A percentile compares a stretch with the other conserved stretches of the same genome.
phyloP scores from a whole-genome alignment of 140 eudicot species.

The Senecio squalidus region DNA sequence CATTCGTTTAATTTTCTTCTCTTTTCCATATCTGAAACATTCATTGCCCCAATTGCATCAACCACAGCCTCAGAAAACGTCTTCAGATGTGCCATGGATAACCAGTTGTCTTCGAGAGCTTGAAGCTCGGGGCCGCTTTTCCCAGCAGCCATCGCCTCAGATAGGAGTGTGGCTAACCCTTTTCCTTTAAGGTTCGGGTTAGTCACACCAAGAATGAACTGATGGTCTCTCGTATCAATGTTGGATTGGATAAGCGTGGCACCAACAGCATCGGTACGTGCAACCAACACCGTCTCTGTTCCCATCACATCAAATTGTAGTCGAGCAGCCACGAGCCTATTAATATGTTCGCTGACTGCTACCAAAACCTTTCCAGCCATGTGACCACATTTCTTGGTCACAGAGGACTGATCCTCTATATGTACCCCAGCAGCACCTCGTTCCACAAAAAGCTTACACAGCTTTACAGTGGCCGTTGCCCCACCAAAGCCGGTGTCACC shows the following conservation, averaged over 20 bases:
- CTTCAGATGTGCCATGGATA: constrained; percentile 55
- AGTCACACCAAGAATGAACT: constrained; percentile 71
- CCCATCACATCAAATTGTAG: constrained; percentile 93
- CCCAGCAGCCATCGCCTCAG: constrained; percentile 71
- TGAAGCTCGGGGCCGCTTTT: constrained; percentile 77
- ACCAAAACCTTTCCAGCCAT: constrained; percentile 97
- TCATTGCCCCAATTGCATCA: constrained; percentile 52
- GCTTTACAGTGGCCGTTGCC: constrained; percentile 89
- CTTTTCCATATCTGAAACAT: constrained; percentile 52
- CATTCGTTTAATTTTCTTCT: constrained; percentile 65
- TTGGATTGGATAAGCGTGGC: constrained; percentile 84
- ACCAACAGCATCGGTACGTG: constrained; percentile 87
- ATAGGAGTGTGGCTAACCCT: constrained; percentile 51
- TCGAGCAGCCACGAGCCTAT: constrained; percentile 80
- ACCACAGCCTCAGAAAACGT: constrained; percentile 75
- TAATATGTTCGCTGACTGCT: constrained; percentile 70
- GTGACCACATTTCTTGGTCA: constrained; percentile 92
- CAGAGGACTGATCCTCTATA: constrained; percentile 94
- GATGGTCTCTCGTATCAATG: constrained; percentile 81
- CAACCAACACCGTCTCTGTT: constrained; percentile 75
- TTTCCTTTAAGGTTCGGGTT: constrained; percentile 66
- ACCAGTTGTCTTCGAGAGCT: constrained; percentile 77
- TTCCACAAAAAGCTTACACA: constrained; percentile 91
- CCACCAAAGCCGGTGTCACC: constrained; percentile 99
- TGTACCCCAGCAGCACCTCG: constrained; percentile 98